These are phyloP conservation scores for Gardenia jasminoides DNA, from an alignment of 257 asterid species.

Conservation along the genomic window DNA sequence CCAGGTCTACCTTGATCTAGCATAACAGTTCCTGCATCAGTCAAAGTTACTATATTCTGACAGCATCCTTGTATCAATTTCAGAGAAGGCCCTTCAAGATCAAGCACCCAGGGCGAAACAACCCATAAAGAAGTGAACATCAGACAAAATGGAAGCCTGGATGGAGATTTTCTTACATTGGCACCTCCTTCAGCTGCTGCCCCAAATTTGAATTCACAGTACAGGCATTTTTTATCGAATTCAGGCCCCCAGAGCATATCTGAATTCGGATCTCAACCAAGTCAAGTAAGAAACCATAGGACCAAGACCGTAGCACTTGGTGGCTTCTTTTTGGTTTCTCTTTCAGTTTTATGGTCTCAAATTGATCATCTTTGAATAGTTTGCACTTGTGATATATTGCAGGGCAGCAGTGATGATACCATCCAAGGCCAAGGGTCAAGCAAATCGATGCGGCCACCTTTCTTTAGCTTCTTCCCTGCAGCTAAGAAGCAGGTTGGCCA, in stretches of 20 bases:
- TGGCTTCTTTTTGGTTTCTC: background rate
- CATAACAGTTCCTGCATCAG: background rate
- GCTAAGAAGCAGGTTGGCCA: conserved; percentile 30
- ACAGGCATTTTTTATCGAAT: conserved; percentile 19
- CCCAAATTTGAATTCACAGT: conserved; percentile 24
- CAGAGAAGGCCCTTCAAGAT: conserved; percentile 55
- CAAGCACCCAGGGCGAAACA: conserved; percentile 29
- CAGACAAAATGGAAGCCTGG: conserved; percentile 34
- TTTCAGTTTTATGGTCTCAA: background rate
- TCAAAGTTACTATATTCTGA: conserved; percentile 13
- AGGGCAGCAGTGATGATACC: conserved; percentile 45
- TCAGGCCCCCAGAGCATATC: conserved; percentile 21
- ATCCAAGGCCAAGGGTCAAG: conserved; percentile 28
- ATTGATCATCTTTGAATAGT: conserved; percentile 7
- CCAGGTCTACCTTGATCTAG: conserved; percentile 35
- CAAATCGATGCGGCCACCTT: conserved; percentile 28
- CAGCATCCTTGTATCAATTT: conserved; percentile 1
- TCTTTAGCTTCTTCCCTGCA: conserved; percentile 58
- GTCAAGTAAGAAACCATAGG: conserved; percentile 39
- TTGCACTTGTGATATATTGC: conserved; percentile 8
- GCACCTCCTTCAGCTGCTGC: conserved; percentile 64
- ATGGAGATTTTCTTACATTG: conserved; percentile 68
- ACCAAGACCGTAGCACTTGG: no score
- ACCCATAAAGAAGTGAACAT: conserved; percentile 20
- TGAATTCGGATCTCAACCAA: conserved; percentile 25